Conservation (phyloP, 1,284 basidiomycete species). For the Amylostereum areolatum region DNA sequence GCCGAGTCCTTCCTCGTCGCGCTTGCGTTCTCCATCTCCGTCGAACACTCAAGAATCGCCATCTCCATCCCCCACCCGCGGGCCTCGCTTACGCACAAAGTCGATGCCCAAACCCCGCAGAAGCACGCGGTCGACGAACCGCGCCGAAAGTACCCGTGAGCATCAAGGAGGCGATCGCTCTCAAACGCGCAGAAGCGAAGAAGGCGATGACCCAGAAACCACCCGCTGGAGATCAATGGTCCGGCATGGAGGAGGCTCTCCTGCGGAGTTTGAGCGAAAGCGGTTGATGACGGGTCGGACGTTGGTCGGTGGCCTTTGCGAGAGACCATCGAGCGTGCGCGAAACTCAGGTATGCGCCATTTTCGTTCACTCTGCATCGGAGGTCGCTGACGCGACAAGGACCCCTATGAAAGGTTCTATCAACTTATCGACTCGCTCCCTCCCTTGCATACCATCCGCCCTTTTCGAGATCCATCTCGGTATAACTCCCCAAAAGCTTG, state of each 20-base stretch:
- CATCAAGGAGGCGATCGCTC: slow-evolving; percentile 68
- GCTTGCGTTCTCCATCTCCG: slow-evolving; percentile 13
- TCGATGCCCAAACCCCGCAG: slow-evolving; percentile 17
- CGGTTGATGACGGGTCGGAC: slow-evolving; percentile 36
- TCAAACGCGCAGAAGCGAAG: slow-evolving; percentile 68
- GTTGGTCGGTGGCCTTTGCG: slow-evolving; percentile 60
- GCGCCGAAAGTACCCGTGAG: slow-evolving; percentile 36
- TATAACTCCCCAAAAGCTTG: slow-evolving; percentile 58
- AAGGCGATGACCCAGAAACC: slow-evolving; percentile 36
- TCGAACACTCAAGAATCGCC: neutral
- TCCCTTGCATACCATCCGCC: slow-evolving; percentile 66
- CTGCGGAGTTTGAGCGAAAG: slow-evolving; percentile 22
- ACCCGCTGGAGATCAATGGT: slow-evolving; percentile 20
- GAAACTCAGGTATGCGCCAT: slow-evolving; percentile 57
- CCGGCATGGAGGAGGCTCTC: slow-evolving; percentile 42
- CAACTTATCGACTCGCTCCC: slow-evolving; percentile 64
- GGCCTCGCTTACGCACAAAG: slow-evolving; percentile 15
- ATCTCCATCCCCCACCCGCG: slow-evolving; percentile 15
- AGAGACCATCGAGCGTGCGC: slow-evolving; percentile 70
- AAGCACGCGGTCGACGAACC: slow-evolving; percentile 16
- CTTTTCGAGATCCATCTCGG: slow-evolving; percentile 77
- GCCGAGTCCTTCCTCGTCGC: slow-evolving; percentile 15
- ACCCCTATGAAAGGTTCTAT: slow-evolving; percentile 47
- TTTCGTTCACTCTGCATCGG: slow-evolving; percentile 13
- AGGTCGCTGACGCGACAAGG: slow-evolving; percentile 35